These are phyloP conservation scores for Funneliformis mosseae DNA, from an alignment of 192 early-diverging fungal species.

Conservation along the genomic window DNA sequence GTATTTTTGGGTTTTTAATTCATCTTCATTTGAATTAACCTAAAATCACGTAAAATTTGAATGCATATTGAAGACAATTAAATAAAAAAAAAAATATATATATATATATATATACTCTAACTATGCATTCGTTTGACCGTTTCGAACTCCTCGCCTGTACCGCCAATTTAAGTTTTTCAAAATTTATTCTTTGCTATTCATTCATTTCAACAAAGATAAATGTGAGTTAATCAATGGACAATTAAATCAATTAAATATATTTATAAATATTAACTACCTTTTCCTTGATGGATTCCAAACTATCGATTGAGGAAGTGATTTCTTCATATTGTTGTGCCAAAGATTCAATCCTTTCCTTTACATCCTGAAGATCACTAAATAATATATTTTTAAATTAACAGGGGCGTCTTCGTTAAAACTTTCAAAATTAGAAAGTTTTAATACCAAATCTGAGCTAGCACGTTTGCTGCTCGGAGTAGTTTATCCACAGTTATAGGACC, in stretches of 20 bases:
- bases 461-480: constrained; percentile 29
- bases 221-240: background rate
- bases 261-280: background rate
- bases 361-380: constrained; percentile 19
- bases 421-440: background rate
- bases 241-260: background rate
- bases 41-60: too few species aligned
- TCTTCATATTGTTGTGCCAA: constrained; percentile 29
- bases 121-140: background rate
- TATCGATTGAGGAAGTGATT: constrained; percentile 34
- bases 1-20: too few species aligned
- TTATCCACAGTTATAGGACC: constrained; percentile 29
- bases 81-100: too few species aligned
- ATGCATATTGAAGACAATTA: too few species aligned
- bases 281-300: constrained; percentile 28
- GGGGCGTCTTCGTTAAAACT: background rate
- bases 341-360: constrained; percentile 1
- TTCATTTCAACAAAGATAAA: background rate
- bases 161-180: constrained; percentile 15
- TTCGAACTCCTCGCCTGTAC: background rate
- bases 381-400: background rate
- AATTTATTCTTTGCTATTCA: constrained; percentile 26
- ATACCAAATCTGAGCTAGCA: constrained; percentile 33
- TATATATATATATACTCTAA: background rate
- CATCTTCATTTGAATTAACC: too few species aligned